Evolutionary conservation across 2,329 filamentous ascomycete species (phyloP), one percentile per base, ranked within the genome.

Genomic region (Colletotrichum euphorbiae): DNA sequence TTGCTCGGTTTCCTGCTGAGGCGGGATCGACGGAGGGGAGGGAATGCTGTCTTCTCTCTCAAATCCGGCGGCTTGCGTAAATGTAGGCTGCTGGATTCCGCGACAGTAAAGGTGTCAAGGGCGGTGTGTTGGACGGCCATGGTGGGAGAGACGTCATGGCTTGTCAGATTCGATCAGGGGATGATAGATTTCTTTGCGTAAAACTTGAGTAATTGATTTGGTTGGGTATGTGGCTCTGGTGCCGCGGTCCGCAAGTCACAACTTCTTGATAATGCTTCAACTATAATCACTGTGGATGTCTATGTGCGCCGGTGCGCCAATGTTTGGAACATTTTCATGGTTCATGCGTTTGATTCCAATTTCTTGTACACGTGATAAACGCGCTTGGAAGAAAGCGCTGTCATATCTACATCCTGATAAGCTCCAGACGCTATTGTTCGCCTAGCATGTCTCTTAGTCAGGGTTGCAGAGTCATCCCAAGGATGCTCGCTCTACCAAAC

Each of bases 1-100:
- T 40, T 12, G 15, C 24, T 28, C 19, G 21, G 51, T 45, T 50
- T 51, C 48, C 55, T 55, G 38, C 45, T 36, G 60, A 28, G 28
- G 28, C 60, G 43, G 45, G 66, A 36, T 45, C 17, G 28, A 38
- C 36, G 11, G 59, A 62, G 69, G 72, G 73, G 70, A 64, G 70
- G 71, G 73, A 81, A 84, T 81, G 80, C 86, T 90, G 87, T 90
- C 87, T 90, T 90, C 87, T 89, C 87, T 88, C 85, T 87, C 83
- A 85, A 84, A 82, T 78, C 77, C 74, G 36, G 43, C 45, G 19
- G 56, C 28, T 9, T 21, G 12, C 13, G 72, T 66, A 28, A 69
- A 62, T 71, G 72, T 50, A 17, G 36, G 43, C 42, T 36, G 56
- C 42, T 40, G 59, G 74, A 74, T 77, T 76, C 77, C 78, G 75